A percentile compares a stretch with the other conserved stretches of the same genome.
Conservation (phyloP, 257 asterid genomes). For the Petunia secreta region DNA sequence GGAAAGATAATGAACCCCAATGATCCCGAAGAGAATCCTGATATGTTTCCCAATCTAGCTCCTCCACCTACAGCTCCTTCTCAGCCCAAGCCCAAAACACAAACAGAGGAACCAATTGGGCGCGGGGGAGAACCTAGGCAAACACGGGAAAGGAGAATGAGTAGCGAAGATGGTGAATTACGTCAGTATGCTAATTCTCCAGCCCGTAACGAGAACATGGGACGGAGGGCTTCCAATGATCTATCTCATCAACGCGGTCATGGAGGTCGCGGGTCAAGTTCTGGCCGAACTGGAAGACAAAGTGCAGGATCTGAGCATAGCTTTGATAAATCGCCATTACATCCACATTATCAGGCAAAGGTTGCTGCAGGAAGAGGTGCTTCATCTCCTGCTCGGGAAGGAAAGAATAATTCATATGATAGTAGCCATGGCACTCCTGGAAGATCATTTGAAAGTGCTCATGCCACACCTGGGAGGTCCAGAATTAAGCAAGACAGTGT, state of each 20-base stretch:
- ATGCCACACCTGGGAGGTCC: slow-evolving; percentile 22
- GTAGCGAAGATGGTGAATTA: slow-evolving; percentile 50
- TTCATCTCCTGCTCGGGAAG: slow-evolving; percentile 71
- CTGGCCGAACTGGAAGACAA: slow-evolving; percentile 45
- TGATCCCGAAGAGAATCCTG: slow-evolving; percentile 73
- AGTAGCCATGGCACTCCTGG: slow-evolving; percentile 57
- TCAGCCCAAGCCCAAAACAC: slow-evolving; percentile 35
- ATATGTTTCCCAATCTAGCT: slow-evolving; percentile 44
- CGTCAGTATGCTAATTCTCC: slow-evolving; percentile 51
- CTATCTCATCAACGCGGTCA: slow-evolving; percentile 32
- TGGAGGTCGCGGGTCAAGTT: slow-evolving; percentile 51
- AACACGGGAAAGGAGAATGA: slow-evolving; percentile 35
- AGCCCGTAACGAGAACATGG: slow-evolving; percentile 39
- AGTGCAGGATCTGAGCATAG: slow-evolving; percentile 69
- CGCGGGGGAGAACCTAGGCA: slow-evolving; percentile 47
- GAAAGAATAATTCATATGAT: slow-evolving; percentile 48
- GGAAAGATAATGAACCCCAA: slow-evolving; percentile 80
- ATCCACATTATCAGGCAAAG: slow-evolving; percentile 60
- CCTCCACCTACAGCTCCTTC: slow-evolving; percentile 36
- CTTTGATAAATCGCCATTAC: slow-evolving; percentile 71
- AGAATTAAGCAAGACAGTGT: slow-evolving; percentile 61
- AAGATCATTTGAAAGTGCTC: slow-evolving; percentile 34
- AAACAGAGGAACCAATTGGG: slow-evolving; percentile 43
- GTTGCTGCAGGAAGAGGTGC: slow-evolving; percentile 40
- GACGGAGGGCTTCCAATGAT: slow-evolving; percentile 44